Conservation (phyloP, 495 filamentous ascomycete species). For the Parmelia sp. region DNA sequence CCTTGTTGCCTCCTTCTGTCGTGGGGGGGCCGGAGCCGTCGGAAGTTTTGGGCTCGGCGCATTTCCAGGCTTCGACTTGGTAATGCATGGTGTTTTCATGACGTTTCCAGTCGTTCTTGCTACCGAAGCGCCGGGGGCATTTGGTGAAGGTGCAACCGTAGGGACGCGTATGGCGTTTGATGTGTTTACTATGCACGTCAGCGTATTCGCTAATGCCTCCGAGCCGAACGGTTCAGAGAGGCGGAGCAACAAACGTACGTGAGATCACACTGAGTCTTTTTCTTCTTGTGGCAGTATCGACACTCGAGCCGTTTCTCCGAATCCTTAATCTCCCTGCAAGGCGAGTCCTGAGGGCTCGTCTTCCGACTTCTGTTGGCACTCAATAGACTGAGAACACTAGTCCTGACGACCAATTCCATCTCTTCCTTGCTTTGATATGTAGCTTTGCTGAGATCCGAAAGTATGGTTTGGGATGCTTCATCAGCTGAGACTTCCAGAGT, state of each 20-base stretch:
- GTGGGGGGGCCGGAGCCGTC: slow-evolving; percentile 22
- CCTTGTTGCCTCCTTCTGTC: slow-evolving; percentile 29
- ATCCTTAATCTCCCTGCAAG: neutral
- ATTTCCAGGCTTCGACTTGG: slow-evolving; percentile 71
- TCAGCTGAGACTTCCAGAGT: slow-evolving; percentile 1
- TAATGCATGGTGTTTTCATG: slow-evolving; percentile 88
- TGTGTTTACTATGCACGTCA: slow-evolving; percentile 61
- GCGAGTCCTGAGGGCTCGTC: neutral
- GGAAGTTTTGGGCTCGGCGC: slow-evolving; percentile 37
- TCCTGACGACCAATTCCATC: slow-evolving; percentile 5
- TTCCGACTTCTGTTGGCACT: slow-evolving; percentile 9
- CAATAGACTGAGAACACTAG: neutral
- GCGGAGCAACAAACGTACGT: slow-evolving; percentile 46
- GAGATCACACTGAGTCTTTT: slow-evolving; percentile 59
- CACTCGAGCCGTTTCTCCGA: slow-evolving; percentile 40
- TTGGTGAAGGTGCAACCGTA: slow-evolving; percentile 77
- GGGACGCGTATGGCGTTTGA: slow-evolving; percentile 77
- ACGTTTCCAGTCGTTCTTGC: slow-evolving; percentile 95
- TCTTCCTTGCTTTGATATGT: neutral
- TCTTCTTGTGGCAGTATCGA: slow-evolving; percentile 48
- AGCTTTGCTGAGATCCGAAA: slow-evolving; percentile 12
- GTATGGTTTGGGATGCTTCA: slow-evolving; percentile 8
- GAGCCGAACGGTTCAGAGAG: neutral
- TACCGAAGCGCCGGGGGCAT: slow-evolving; percentile 77
- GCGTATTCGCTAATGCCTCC: neutral